These are phyloP conservation scores for Aspergillus asperescens DNA, from an alignment of 495 filamentous ascomycete species.

Conservation along the genomic window DNA sequence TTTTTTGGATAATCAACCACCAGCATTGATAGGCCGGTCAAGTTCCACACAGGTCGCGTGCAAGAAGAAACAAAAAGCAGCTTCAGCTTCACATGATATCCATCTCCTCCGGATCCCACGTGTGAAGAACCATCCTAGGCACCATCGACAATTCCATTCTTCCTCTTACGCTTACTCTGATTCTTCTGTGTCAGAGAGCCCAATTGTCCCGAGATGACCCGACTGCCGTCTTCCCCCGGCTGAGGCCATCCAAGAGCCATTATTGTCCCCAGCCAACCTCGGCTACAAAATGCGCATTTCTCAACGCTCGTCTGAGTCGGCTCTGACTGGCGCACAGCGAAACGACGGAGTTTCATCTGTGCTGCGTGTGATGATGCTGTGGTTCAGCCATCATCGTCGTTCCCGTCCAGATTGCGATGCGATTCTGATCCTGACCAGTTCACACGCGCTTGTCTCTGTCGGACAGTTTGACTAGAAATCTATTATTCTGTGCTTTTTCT, in stretches of 20 bases:
- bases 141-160: not conserved
- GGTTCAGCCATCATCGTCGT: slow-evolving; percentile 8
- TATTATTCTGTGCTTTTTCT: too few species aligned
- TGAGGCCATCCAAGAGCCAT: slow-evolving; percentile 11
- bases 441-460: not conserved
- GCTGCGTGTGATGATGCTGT: slow-evolving; percentile 4
- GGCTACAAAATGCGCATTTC: not conserved
- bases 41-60: slow-evolving; percentile 12
- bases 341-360: not conserved
- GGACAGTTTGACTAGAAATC: too few species aligned
- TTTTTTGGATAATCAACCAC: slow-evolving; percentile 2
- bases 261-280: slow-evolving; percentile 7
- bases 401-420: slow-evolving; percentile 14
- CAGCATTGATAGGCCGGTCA: slow-evolving; percentile 1
- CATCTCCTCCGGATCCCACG: not conserved
- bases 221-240: slow-evolving; percentile 9
- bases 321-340: not conserved
- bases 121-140: not conserved
- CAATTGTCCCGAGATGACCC: not conserved
- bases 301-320: not conserved
- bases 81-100: not conserved
- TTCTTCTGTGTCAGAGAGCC: not conserved
- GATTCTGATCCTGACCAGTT: slow-evolving; percentile 5
- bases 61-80: not conserved
- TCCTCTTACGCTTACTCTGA: too few species aligned